phyloP scores from a whole-genome alignment of 208 protist species.

The Crithidia expoeki region DNA sequence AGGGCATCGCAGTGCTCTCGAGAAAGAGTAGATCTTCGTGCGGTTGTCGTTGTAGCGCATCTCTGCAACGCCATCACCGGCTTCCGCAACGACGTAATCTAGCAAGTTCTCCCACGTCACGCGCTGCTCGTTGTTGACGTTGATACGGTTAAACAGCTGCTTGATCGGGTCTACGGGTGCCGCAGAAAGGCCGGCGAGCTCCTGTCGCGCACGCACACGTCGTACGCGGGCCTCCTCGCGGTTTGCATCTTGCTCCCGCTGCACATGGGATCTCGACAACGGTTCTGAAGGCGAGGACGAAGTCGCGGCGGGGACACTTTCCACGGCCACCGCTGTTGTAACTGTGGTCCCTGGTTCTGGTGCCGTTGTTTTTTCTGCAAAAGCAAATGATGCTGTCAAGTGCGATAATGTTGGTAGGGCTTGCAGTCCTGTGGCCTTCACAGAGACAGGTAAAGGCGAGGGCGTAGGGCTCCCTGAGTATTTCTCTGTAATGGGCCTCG shows the following conservation, averaged over 20 bases:
- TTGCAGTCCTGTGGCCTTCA: not conserved
- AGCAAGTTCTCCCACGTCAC: slow-evolving; percentile 69
- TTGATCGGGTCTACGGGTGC: slow-evolving; percentile 38
- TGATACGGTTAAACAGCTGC: slow-evolving; percentile 55
- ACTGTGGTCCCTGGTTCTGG: not conserved
- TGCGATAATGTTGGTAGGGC: not conserved
- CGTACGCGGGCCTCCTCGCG: slow-evolving; percentile 23
- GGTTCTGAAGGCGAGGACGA: no score
- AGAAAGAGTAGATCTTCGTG: slow-evolving; percentile 53
- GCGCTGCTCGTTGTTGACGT: slow-evolving; percentile 46
- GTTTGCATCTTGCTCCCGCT: slow-evolving; percentile 10
- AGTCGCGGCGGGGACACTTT: no score
- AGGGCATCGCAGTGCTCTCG: slow-evolving; percentile 23
- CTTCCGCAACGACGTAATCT: slow-evolving; percentile 56
- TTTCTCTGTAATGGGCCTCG: not conserved
- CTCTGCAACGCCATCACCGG: slow-evolving; percentile 13
- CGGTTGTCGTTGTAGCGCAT: slow-evolving; percentile 26
- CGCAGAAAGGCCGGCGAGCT: slow-evolving; percentile 19
- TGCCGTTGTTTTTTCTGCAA: not conserved
- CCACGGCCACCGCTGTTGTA: no score
- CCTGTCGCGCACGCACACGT: slow-evolving; percentile 26
- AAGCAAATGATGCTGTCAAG: not conserved
- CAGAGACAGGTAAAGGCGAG: not conserved
- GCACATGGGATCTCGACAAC: not conserved
- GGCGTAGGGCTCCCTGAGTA: not conserved